These are phyloP conservation scores for Candida anglica DNA, from an alignment of 805 yeast species.

Conservation along the genomic window DNA sequence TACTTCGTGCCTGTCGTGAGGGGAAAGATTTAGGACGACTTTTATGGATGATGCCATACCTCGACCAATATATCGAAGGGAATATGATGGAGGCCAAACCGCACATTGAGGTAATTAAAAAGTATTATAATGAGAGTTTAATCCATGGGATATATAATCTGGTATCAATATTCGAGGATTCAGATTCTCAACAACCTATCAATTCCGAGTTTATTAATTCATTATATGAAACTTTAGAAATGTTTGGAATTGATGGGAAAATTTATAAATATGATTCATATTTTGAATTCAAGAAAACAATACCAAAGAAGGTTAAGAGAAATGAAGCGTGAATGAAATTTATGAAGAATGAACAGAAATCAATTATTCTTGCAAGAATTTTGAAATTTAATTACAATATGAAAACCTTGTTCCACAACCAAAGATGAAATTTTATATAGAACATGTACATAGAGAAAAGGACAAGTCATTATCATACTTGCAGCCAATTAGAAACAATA, in stretches of 20 bases:
- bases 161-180: conserved; percentile 1
- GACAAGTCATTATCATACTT: no score
- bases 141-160: neutral
- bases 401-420: no score
- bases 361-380: neutral
- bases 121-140: conserved; percentile 2
- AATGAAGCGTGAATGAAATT: neutral
- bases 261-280: conserved; percentile 15
- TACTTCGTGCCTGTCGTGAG: conserved; percentile 17
- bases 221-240: conserved; percentile 14
- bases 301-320: neutral
- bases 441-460: no score
- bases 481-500: no score
- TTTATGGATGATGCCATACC: conserved; percentile 33
- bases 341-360: neutral
- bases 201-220: conserved; percentile 14
- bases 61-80: conserved; percentile 18
- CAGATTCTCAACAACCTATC: conserved; percentile 5
- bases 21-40: conserved; percentile 30
- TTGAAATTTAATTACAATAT: no score
- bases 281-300: conserved; percentile 11
- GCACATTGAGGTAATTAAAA: conserved; percentile 7
- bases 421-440: no score
- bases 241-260: conserved; percentile 27
- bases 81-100: conserved; percentile 2